These are phyloP conservation scores for Lipomyces spencermartinsiae DNA, from an alignment of 805 yeast species.

Conservation along the genomic window DNA sequence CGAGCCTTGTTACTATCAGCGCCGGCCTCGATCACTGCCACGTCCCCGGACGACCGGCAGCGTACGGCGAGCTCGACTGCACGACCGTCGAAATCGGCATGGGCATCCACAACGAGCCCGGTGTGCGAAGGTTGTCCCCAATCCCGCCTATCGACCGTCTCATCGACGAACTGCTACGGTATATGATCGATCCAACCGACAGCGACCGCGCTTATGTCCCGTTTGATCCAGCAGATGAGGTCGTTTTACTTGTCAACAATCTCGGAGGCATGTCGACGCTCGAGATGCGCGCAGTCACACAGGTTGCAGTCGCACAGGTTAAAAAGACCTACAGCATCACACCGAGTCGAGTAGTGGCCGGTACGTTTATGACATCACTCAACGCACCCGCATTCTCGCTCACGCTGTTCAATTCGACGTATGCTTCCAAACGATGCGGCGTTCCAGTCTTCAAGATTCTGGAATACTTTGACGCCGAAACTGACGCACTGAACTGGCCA, in stretches of 20 bases:
- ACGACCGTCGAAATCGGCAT: slow-evolving; percentile 86
- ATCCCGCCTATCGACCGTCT: slow-evolving; percentile 74
- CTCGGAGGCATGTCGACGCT: slow-evolving; percentile 87
- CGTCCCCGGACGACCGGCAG: slow-evolving; percentile 74
- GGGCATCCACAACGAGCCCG: slow-evolving; percentile 97
- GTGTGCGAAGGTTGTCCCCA: slow-evolving; percentile 66
- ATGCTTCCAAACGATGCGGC: slow-evolving; percentile 13
- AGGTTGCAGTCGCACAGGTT: slow-evolving; percentile 45
- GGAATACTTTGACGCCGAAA: slow-evolving; percentile 21
- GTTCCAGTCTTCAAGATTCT: slow-evolving; percentile 13
- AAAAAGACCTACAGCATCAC: slow-evolving; percentile 51
- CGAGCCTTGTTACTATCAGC: slow-evolving; percentile 79
- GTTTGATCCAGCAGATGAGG: slow-evolving; percentile 67
- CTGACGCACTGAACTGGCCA: slow-evolving; percentile 29
- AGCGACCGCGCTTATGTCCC: slow-evolving; percentile 80
- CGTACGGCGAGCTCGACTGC: slow-evolving; percentile 57
- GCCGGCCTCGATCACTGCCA: slow-evolving; percentile 88
- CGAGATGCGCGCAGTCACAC: slow-evolving; percentile 69
- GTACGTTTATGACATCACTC: slow-evolving; percentile 85
- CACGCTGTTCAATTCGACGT: slow-evolving; percentile 73
- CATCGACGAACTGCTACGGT: slow-evolving; percentile 61
- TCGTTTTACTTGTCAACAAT: slow-evolving; percentile 76
- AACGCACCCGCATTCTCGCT: slow-evolving; percentile 92
- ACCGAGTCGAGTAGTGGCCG: slow-evolving; percentile 74
- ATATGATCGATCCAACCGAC: slow-evolving; percentile 67